phyloP scores from a whole-genome alignment of 2,329 filamentous ascomycete genomes.

The Dothideomycetes sp. region DNA sequence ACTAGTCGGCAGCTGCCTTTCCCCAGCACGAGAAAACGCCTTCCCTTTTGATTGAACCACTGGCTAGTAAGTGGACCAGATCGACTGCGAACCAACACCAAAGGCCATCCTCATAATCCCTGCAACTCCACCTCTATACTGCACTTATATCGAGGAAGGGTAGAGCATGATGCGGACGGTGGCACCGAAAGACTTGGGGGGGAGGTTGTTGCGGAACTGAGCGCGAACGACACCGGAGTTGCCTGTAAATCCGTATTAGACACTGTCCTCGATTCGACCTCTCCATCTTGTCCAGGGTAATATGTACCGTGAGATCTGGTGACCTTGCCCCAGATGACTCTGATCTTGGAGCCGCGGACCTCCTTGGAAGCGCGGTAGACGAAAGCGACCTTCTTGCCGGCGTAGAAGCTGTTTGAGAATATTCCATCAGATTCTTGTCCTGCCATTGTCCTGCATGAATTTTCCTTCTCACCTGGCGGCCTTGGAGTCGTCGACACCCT shows the following conservation, averaged over 20 bases:
- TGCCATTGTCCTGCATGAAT: neutral
- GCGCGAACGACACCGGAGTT: conserved; percentile 97
- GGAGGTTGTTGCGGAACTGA: conserved; percentile 94
- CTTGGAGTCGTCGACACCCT: conserved; percentile 86
- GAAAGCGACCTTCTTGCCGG: conserved; percentile 97
- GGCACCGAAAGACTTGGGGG: conserved; percentile 87
- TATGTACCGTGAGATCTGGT: conserved; percentile 80
- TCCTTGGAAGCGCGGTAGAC: conserved; percentile 95
- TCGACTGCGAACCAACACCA: conserved; percentile 14
- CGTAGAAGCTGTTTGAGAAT: conserved; percentile 65
- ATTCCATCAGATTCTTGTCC: no score
- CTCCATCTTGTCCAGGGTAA: conserved; percentile 12
- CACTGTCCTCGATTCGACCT: conserved; percentile 7
- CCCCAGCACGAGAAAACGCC: conserved; percentile 13
- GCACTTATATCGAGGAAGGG: conserved; percentile 31
- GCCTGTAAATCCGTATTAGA: conserved; percentile 44
- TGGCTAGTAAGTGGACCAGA: conserved; percentile 8
- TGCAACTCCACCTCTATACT: conserved; percentile 1
- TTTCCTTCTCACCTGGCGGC: conserved; percentile 61
- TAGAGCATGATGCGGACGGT: conserved; percentile 33
- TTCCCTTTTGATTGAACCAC: conserved; percentile 13
- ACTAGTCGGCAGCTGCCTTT: conserved; percentile 14
- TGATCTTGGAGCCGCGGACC: conserved; percentile 95
- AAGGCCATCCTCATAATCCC: conserved; percentile 12
- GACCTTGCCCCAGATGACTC: conserved; percentile 98